Evolutionary conservation across 257 asterid genomes (phyloP).

Genomic region (Verbascum thapsus): DNA sequence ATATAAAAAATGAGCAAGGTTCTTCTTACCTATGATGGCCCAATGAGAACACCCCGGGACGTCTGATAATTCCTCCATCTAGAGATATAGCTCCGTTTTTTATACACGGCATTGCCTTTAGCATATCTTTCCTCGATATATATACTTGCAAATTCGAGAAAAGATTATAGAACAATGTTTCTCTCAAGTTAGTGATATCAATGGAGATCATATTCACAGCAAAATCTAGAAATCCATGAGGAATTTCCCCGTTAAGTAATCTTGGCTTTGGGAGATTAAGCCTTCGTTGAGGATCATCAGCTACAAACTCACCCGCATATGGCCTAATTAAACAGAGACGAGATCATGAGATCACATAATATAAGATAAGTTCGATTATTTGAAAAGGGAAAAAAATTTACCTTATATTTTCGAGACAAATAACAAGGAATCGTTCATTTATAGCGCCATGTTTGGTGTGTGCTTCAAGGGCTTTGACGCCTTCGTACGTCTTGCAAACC

Average conservation of each 20-base stretch:
- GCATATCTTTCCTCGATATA: constrained; percentile 75
- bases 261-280: constrained; percentile 70
- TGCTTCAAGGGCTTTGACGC: constrained; percentile 65
- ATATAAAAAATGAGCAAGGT: constrained; percentile 26
- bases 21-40: constrained; percentile 57
- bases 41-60: constrained; percentile 45
- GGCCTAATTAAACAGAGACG: constrained; percentile 57
- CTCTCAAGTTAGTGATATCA: constrained; percentile 64
- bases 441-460: constrained; percentile 63
- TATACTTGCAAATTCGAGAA: constrained; percentile 82
- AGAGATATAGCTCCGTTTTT: constrained; percentile 77
- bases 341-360: constrained; percentile 21
- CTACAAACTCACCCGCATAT: constrained; percentile 58
- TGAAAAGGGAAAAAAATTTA: constrained; percentile 23
- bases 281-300: constrained; percentile 71
- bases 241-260: constrained; percentile 60
- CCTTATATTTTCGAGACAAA: constrained; percentile 78
- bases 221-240: constrained; percentile 85
- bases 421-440: constrained; percentile 53
- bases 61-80: constrained; percentile 81
- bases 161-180: constrained; percentile 79
- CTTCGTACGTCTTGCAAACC: constrained; percentile 72
- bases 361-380: not conserved
- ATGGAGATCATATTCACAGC: constrained; percentile 89
- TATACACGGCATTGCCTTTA: constrained; percentile 55